Percentiles rank a stretch among this genome's conserved stretches.
Conservation (phyloP, 148 eudicot species). For the Fagopyrum homotropicum region DNA sequence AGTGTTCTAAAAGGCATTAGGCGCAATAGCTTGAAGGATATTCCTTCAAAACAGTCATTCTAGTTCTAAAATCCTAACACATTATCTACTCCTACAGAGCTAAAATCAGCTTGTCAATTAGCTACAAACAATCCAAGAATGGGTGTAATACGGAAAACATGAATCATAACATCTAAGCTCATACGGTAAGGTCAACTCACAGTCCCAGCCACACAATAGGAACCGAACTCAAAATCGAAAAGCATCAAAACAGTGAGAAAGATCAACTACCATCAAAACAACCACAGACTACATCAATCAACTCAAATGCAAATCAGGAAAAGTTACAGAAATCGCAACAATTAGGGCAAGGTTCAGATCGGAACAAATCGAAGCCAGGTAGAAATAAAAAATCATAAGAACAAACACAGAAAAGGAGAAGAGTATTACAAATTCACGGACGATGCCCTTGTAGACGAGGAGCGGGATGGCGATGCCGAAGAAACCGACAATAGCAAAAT, state of each 20-base stretch:
- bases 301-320: not conserved
- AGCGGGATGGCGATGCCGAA: slow-evolving; percentile 84
- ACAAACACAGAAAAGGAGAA: not conserved
- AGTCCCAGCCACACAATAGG: not conserved
- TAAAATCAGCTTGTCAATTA: too few relatives aligned
- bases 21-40: too few relatives aligned
- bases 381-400: not conserved
- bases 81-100: too few relatives aligned
- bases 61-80: too few relatives aligned
- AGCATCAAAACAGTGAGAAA: not conserved
- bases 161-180: not conserved
- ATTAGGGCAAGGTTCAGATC: too few relatives aligned
- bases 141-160: too few relatives aligned
- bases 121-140: too few relatives aligned
- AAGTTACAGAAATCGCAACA: not conserved
- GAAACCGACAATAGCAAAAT: slow-evolving; percentile 69
- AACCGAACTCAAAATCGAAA: not conserved
- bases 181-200: not conserved
- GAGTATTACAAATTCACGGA: slow-evolving; percentile 65
- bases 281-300: not conserved
- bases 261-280: not conserved
- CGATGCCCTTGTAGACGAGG: slow-evolving; percentile 87
- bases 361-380: too few relatives aligned
- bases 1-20: too few relatives aligned
- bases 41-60: too few relatives aligned